Evolutionary conservation across 164 flowering plant genomes (phyloP).

Genomic region (Saururus chinensis): DNA sequence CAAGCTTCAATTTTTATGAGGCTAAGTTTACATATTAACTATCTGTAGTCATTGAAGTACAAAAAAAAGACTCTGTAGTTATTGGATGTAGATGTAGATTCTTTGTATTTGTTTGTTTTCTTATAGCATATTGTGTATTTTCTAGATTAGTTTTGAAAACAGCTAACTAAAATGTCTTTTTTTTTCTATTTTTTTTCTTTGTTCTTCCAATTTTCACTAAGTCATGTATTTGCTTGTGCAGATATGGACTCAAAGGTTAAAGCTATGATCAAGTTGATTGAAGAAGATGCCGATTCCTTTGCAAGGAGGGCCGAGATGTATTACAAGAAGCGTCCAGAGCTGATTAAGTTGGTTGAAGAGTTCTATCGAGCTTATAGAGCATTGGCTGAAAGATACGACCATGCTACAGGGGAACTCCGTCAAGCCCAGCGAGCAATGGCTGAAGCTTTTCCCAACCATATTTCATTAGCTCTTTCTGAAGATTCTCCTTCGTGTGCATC

Average conservation of each 20-base stretch:
- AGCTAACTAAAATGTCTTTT: background rate
- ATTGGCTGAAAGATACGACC: constrained; percentile 11
- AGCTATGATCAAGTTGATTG: constrained; percentile 11
- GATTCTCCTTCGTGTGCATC: constrained; percentile 40
- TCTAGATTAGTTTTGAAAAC: too few relatives aligned
- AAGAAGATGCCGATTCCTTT: constrained; percentile 18
- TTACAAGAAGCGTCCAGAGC: constrained; percentile 12
- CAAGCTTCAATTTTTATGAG: too few relatives aligned
- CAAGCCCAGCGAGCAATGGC: constrained; percentile 38
- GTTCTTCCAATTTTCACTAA: background rate
- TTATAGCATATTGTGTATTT: too few relatives aligned
- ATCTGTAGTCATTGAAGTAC: too few relatives aligned
- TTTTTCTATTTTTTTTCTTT: background rate
- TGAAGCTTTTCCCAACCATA: constrained; percentile 63
- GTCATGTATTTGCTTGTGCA: background rate
- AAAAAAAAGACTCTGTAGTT: too few relatives aligned
- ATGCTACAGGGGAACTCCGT: constrained; percentile 2
- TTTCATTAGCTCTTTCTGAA: constrained; percentile 34
- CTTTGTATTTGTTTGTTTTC: background rate
- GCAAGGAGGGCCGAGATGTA: constrained; percentile 17
- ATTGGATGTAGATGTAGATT: too few relatives aligned
- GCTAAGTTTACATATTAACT: too few relatives aligned
- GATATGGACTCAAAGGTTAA: constrained; percentile 13
- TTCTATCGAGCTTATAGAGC: constrained; percentile 9
- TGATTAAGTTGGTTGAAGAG: constrained; percentile 10